Evolutionary conservation across 768 basidiomycete species (phyloP), one percentile per base, ranked within the genome.

Genomic region (Gloeostereum incarnatum): DNA sequence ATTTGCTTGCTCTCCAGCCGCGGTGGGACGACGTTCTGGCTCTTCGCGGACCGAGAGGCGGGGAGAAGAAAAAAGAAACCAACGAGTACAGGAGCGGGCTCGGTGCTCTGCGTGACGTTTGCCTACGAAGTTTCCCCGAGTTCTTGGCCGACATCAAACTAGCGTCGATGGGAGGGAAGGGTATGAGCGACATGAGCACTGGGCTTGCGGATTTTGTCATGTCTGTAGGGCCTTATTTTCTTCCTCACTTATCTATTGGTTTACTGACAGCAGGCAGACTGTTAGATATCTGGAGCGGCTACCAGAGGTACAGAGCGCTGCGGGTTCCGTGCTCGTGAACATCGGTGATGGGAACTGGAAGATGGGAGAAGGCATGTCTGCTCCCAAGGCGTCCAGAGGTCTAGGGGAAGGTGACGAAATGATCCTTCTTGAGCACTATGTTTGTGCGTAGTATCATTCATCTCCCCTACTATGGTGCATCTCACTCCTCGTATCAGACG

Each of bases 301-400:
- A 2, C 82, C 84, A 0, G 73, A 79, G 35, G 81, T 89, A 3
- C 69, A 76, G 39, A 67, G 62, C 13, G 84, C 82, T 1, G 83
- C 79, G 7, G 71, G 71, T 1, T 64, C 81, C 1, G 77, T 79
- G 0, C 60, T 90, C 25, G 53, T 75, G 27, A 72, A 77, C 2
- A 69, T 91, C 1, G 88, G 88, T 0, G 87, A 91, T 43, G 88
- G 88, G 7, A 90, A 90, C 46, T 90, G 88, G 88, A 85, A 76
- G 58, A 90, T 91, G 87, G 88, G 88, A 3, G 85, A 86, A 43
- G 86, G 85, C 4, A 68, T 84, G 16, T 68, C 70, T 47, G 75
- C 81, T 5, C 73, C 71, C 7, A 75, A 73, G 47, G 53, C 51
- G 2, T 44, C 56, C 5, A 72, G 73, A 39, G n/a, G n/a, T n/a